Conservation (phyloP, 805 yeast species). For the Barnettozyma vustinii region DNA sequence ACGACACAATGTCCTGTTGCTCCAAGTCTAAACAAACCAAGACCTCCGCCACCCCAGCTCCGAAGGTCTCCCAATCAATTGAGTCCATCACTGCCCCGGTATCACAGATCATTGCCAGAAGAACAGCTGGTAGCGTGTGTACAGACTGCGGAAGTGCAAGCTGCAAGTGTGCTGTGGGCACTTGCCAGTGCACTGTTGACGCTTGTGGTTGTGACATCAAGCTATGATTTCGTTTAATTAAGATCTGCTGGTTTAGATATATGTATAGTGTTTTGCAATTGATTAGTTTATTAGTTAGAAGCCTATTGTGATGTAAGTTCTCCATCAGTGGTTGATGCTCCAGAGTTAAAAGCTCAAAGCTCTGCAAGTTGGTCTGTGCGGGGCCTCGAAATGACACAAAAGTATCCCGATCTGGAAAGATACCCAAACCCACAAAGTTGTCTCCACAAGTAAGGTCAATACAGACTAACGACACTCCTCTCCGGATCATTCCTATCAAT, state of each 20-base stretch:
- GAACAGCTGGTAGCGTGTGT: conserved; percentile 23
- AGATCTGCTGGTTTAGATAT: background rate
- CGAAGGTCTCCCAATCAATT: background rate
- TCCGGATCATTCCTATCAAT: background rate
- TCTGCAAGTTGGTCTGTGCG: background rate
- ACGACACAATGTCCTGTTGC: conserved; percentile 19
- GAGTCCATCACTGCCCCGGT: conserved; percentile 5
- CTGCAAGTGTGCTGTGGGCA: conserved; percentile 24
- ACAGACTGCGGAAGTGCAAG: conserved; percentile 21
- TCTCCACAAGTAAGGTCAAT: background rate
- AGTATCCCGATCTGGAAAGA: background rate
- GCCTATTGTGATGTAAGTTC: no score
- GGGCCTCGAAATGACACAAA: background rate
- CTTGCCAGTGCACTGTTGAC: conserved; percentile 22
- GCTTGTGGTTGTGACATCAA: conserved; percentile 22
- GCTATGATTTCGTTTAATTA: conserved; percentile 11
- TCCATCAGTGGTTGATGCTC: background rate
- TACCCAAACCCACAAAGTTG: background rate
- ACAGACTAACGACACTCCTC: background rate
- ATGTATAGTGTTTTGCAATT: background rate
- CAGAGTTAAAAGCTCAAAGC: no score
- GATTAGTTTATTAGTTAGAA: background rate
- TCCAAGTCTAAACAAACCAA: conserved; percentile 14
- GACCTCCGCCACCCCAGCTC: conserved; percentile 4
- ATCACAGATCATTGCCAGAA: conserved; percentile 17